A percentile compares a stretch with the other conserved stretches of the same genome.
Evolutionary conservation across 805 yeast genomes (phyloP).

Genomic region (Ogataea paraovalis): DNA sequence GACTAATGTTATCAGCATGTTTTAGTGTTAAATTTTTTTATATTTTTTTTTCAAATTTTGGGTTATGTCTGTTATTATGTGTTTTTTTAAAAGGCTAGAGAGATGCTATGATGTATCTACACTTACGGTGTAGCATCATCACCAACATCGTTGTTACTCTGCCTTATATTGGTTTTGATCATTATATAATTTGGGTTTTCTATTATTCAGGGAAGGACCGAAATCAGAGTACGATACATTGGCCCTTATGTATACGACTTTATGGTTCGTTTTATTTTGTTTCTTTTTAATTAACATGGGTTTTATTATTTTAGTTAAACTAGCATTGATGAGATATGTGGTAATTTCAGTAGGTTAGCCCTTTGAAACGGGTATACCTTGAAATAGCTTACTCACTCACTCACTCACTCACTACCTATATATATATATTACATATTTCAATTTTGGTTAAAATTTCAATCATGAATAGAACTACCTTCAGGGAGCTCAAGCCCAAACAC

Average conservation of each 20-base stretch:
- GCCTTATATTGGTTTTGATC: not conserved
- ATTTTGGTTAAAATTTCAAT: too few species aligned
- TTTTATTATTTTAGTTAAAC: not conserved
- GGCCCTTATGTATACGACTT: not conserved
- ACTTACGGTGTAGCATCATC: too few species aligned
- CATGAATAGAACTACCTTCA: constrained; percentile 1
- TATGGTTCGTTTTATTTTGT: not conserved
- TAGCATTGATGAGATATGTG: too few species aligned
- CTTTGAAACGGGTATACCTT: too few species aligned
- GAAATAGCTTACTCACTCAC: too few species aligned
- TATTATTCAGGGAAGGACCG: not conserved
- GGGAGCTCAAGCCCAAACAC: constrained; percentile 10
- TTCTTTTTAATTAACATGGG: not conserved
- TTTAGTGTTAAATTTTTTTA: not conserved
- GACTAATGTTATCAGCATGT: not conserved
- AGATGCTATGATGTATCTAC: not conserved
- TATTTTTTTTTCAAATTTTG: not conserved
- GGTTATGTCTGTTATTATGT: not conserved
- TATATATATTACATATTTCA: too few species aligned
- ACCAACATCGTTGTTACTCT: not conserved
- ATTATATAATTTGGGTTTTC: not conserved
- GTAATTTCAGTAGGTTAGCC: too few species aligned
- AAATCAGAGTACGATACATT: not conserved
- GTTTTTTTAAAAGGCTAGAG: not conserved
- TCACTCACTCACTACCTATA: too few species aligned